Percentiles rank a stretch among this genome's conserved stretches.
Conservation (phyloP, 495 filamentous ascomycete species). For the Aspergillus ellipticus region DNA sequence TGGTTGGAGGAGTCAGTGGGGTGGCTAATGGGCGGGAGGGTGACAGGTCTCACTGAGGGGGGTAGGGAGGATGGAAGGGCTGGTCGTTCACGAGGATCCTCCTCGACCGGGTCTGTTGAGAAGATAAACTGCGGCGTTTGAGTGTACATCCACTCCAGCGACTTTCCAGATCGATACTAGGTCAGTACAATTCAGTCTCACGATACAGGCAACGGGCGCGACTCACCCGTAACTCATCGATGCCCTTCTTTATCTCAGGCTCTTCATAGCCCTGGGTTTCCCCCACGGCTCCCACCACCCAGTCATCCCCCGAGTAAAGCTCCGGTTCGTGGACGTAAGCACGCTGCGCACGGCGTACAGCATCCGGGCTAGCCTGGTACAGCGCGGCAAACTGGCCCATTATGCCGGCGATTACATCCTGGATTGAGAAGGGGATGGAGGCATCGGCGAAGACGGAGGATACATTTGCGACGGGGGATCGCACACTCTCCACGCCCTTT, state of each 20-base stretch:
- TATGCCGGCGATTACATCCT: conserved; percentile 31
- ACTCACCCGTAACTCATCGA: conserved; percentile 60
- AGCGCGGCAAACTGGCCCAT: conserved; percentile 34
- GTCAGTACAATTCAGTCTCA: background rate
- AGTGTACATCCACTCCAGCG: conserved; percentile 70
- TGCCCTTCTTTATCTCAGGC: conserved; percentile 51
- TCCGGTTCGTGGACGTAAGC: conserved; percentile 34
- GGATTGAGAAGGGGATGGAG: conserved; percentile 32
- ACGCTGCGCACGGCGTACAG: conserved; percentile 31
- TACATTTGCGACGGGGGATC: conserved; percentile 79
- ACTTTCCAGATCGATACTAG: conserved; percentile 36
- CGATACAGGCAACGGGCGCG: conserved; percentile 2
- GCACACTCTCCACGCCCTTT: conserved; percentile 88
- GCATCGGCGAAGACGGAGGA: conserved; percentile 41
- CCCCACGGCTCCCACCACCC: conserved; percentile 44
- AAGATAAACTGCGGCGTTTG: conserved; percentile 87
- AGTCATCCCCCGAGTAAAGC: conserved; percentile 39
- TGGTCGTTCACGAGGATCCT: conserved; percentile 52
- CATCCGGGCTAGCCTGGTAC: conserved; percentile 29
- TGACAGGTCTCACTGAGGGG: conserved; percentile 27
- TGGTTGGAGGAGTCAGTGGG: conserved; percentile 3
- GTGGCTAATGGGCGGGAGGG: background rate
- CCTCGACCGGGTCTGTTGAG: conserved; percentile 51
- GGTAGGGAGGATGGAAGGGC: conserved; percentile 40
- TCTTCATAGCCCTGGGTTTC: conserved; percentile 42